A percentile compares a stretch with the other conserved stretches of the same genome.
Conservation (phyloP, 257 asterid species). For the Striga asiatica region DNA sequence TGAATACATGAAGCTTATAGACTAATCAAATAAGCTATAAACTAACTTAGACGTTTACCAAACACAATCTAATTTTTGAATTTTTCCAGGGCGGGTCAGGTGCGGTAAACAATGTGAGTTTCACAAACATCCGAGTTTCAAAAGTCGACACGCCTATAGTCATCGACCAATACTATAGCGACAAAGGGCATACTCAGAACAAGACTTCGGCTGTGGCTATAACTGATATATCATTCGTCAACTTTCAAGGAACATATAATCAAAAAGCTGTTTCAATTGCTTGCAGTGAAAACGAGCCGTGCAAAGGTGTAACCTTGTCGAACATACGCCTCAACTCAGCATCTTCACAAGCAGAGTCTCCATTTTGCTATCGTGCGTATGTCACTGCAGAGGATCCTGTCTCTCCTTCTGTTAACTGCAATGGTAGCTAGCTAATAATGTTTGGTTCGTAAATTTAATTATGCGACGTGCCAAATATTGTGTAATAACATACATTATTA, state of each 20-base stretch:
- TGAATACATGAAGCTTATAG: too few relatives aligned
- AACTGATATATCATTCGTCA: conserved; percentile 24
- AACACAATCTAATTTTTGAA: not conserved
- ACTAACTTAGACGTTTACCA: too few relatives aligned
- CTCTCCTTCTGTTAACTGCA: too few relatives aligned
- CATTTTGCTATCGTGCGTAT: too few relatives aligned
- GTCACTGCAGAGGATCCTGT: too few relatives aligned
- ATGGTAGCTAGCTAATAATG: too few relatives aligned
- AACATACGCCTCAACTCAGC: too few relatives aligned
- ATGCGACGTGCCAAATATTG: too few relatives aligned
- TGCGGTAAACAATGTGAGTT: conserved; percentile 26
- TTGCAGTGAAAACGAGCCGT: conserved; percentile 32
- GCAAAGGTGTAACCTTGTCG: conserved; percentile 27
- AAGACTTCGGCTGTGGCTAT: conserved; percentile 34
- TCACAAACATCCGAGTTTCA: conserved; percentile 27
- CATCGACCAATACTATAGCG: conserved; percentile 34
- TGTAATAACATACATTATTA: too few relatives aligned
- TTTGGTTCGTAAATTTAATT: too few relatives aligned
- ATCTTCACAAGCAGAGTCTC: too few relatives aligned
- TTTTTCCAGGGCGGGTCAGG: conserved; percentile 36
- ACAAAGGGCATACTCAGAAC: conserved; percentile 11
- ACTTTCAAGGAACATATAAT: conserved; percentile 35
- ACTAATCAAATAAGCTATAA: too few relatives aligned
- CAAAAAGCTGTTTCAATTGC: conserved; percentile 23
- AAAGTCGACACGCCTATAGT: conserved; percentile 33